Evolutionary conservation across 345 rosid genomes (phyloP).

Genomic region (Pistacia vera): DNA sequence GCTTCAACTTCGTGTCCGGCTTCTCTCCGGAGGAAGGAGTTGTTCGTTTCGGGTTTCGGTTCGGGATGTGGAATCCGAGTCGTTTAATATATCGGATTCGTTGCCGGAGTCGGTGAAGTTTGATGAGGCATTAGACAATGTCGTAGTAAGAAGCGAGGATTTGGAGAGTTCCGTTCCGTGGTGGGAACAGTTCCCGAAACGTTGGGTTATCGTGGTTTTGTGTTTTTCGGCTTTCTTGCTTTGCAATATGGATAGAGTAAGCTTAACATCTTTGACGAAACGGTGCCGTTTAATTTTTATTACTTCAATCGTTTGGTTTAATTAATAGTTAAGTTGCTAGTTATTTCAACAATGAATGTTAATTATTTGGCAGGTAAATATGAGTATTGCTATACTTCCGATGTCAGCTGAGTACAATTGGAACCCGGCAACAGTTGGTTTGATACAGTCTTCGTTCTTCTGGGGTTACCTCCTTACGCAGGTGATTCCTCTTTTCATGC

Average conservation of each 20-base stretch:
- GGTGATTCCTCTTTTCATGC: constrained; percentile 30
- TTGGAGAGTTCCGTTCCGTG: constrained; percentile 46
- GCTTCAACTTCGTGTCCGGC: constrained; percentile 28
- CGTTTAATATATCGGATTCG: constrained; percentile 30
- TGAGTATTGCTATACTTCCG: constrained; percentile 99
- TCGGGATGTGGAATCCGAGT: constrained; percentile 50
- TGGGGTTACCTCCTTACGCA: constrained; percentile 98
- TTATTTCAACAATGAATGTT: constrained; percentile 14
- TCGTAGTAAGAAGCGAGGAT: constrained; percentile 22
- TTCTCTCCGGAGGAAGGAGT: constrained; percentile 27
- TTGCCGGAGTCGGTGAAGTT: constrained; percentile 38
- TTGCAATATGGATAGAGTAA: constrained; percentile 93
- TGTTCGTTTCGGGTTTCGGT: constrained; percentile 46
- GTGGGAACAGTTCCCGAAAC: constrained; percentile 91
- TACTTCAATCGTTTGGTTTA: background rate
- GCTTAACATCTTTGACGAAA: constrained; percentile 3
- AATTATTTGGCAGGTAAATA: constrained; percentile 73
- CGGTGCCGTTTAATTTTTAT: background rate
- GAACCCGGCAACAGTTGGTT: constrained; percentile 86
- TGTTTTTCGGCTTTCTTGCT: constrained; percentile 91
- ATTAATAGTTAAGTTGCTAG: background rate
- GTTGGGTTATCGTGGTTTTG: constrained; percentile 83
- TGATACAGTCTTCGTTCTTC: constrained; percentile 94
- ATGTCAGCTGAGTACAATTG: constrained; percentile 92
- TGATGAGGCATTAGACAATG: constrained; percentile 27